Evolutionary conservation across 2,329 filamentous ascomycete species (phyloP).

Genomic region (Verticillium klebahnii): DNA sequence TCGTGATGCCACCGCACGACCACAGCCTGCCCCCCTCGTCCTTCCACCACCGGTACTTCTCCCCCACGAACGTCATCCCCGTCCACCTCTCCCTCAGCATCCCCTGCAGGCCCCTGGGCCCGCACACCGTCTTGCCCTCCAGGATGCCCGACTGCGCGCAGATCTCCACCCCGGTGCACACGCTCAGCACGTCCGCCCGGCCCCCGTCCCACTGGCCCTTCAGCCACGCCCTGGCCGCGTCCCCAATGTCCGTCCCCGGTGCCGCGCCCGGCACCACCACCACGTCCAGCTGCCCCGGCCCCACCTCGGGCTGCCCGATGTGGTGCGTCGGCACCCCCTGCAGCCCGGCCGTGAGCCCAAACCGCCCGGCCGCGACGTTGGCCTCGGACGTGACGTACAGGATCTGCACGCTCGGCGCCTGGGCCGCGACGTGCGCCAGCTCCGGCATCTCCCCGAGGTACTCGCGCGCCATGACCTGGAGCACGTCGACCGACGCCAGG

Average conservation of each 20-base stretch:
- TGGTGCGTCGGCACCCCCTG: conserved; percentile 36
- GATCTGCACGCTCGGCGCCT: conserved; percentile 38
- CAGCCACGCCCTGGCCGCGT: conserved; percentile 36
- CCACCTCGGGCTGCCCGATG: conserved; percentile 38
- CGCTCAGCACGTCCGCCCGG: conserved; percentile 42
- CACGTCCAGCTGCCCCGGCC: conserved; percentile 46
- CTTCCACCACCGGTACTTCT: conserved; percentile 39
- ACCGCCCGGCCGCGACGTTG: conserved; percentile 21
- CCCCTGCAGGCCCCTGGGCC: conserved; percentile 39
- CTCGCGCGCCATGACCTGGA: conserved; percentile 39
- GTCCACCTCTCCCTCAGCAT: conserved; percentile 31
- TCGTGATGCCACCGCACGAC: conserved; percentile 49
- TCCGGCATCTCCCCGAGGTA: conserved; percentile 31
- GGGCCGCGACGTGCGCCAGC: conserved; percentile 29
- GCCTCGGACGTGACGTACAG: conserved; percentile 39
- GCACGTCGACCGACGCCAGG: conserved; percentile 43
- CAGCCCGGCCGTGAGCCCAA: conserved; percentile 36
- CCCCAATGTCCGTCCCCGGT: conserved; percentile 25
- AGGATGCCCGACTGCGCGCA: conserved; percentile 44
- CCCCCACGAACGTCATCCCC: conserved; percentile 35
- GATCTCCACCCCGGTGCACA: conserved; percentile 47
- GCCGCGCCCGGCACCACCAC: conserved; percentile 47
- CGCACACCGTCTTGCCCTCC: conserved; percentile 39
- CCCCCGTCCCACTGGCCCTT: conserved; percentile 29
- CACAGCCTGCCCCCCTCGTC: conserved; percentile 48